phyloP scores from a whole-genome alignment of 2,329 filamentous ascomycete species.

The Aspergillus clavatus region DNA sequence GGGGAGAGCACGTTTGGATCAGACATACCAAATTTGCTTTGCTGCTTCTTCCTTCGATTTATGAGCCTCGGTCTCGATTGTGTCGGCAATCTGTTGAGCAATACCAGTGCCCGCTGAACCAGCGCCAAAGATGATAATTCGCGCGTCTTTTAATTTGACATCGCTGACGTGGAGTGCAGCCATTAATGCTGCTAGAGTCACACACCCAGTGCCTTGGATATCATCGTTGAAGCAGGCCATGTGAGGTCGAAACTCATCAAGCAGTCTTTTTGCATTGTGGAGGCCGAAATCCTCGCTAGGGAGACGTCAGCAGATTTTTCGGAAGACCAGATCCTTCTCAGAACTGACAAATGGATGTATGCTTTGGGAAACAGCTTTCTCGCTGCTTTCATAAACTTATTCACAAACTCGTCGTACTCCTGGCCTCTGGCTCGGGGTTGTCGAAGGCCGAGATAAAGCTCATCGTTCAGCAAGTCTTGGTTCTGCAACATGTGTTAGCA shows the following conservation, averaged over 20 bases:
- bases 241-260: slow-evolving; percentile 68
- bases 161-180: slow-evolving; percentile 67
- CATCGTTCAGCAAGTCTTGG: slow-evolving; percentile 65
- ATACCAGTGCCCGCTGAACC: slow-evolving; percentile 82
- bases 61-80: slow-evolving; percentile 64
- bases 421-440: slow-evolving; percentile 63
- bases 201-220: slow-evolving; percentile 82
- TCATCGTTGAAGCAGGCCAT: slow-evolving; percentile 90
- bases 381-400: slow-evolving; percentile 65
- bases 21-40: slow-evolving; percentile 67
- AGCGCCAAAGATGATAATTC: slow-evolving; percentile 72
- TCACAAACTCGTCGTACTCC: slow-evolving; percentile 71
- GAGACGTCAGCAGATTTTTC: background rate
- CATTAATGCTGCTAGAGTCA: slow-evolving; percentile 77
- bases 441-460: slow-evolving; percentile 72
- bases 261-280: slow-evolving; percentile 66
- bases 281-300: slow-evolving; percentile 72
- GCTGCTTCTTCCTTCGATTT: slow-evolving; percentile 69
- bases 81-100: slow-evolving; percentile 76
- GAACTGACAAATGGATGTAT: slow-evolving; percentile 69
- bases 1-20: background rate
- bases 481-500: slow-evolving; percentile 46
- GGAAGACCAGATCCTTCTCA: background rate
- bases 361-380: slow-evolving; percentile 69
- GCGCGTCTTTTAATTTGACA: slow-evolving; percentile 61